Evolutionary conservation across 495 filamentous ascomycete genomes (phyloP).

Genomic region (Neohortaea acidophila): DNA sequence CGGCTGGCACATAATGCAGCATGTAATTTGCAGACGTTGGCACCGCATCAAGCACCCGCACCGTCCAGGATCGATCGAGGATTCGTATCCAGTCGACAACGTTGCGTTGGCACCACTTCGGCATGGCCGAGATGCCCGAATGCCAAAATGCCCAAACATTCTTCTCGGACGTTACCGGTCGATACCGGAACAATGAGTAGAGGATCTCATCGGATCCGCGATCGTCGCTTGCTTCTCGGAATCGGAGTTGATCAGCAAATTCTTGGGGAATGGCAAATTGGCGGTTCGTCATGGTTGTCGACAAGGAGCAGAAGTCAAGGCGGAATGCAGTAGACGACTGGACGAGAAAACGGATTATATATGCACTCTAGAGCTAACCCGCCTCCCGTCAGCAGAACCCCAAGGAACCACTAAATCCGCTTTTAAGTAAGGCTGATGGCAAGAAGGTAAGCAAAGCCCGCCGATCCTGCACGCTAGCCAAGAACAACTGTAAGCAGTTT

Average conservation of each 20-base stretch:
- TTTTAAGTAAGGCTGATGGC: no score
- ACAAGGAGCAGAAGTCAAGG: no score
- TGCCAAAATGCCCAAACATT: constrained; percentile 35
- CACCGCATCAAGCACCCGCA: constrained; percentile 16
- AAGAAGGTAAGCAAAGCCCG: no score
- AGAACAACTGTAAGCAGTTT: no score
- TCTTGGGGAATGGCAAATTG: not conserved
- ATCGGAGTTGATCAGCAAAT: not conserved
- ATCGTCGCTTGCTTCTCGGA: constrained; percentile 1
- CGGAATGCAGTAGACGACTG: no score
- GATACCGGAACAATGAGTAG: constrained; percentile 6
- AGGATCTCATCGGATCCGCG: constrained; percentile 18
- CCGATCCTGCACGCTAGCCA: no score
- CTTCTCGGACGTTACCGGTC: constrained; percentile 27
- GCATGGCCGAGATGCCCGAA: constrained; percentile 24
- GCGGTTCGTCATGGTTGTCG: not conserved
- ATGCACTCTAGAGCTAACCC: no score
- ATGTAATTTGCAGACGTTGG: constrained; percentile 14
- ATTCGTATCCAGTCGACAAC: constrained; percentile 18
- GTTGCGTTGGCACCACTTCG: constrained; percentile 28
- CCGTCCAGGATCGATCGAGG: constrained; percentile 14
- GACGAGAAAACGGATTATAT: no score
- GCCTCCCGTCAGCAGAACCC: no score
- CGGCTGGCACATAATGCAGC: constrained; percentile 21
- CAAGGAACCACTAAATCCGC: no score